Percentiles rank a stretch among this genome's conserved stretches.
Conservation (phyloP, 2,329 filamentous ascomycete genomes). For the Simplicillium aogashimaense region DNA sequence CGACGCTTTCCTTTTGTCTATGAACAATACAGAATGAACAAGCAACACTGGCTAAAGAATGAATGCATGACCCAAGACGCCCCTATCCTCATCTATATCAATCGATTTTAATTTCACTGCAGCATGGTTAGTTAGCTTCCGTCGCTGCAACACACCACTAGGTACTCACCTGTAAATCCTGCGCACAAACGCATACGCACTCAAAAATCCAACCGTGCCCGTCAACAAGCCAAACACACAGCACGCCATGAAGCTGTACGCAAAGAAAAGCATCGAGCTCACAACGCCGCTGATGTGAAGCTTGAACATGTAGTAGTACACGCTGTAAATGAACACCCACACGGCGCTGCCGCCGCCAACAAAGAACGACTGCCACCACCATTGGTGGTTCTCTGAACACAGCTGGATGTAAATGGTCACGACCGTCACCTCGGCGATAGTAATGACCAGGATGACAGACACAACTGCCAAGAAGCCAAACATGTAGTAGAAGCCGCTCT, state of each 20-base stretch:
- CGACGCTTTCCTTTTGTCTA: no score
- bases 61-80: no score
- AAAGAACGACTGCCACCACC: constrained; percentile 87
- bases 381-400: constrained; percentile 78
- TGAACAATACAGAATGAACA: no score
- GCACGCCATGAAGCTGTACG: constrained; percentile 74
- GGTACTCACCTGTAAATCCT: constrained; percentile 64
- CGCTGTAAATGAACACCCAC: constrained; percentile 76
- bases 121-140: constrained; percentile 4
- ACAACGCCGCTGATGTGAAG: constrained; percentile 74
- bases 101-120: constrained; percentile 42
- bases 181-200: constrained; percentile 74
- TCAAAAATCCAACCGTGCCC: constrained; percentile 76
- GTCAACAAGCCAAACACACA: constrained; percentile 71
- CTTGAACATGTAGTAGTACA: constrained; percentile 76
- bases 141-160: constrained; percentile 8
- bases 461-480: constrained; percentile 78
- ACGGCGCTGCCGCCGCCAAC: constrained; percentile 66
- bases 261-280: constrained; percentile 74
- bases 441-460: constrained; percentile 60
- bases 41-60: no score
- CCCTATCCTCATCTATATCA: constrained; percentile 14
- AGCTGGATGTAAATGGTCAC: constrained; percentile 76
- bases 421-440: constrained; percentile 73
- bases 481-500: constrained; percentile 85